Base-by-base conservation (phyloP, 78 protist genomes). In the slime mould (Dictyostelium discoideum) region DNA sequence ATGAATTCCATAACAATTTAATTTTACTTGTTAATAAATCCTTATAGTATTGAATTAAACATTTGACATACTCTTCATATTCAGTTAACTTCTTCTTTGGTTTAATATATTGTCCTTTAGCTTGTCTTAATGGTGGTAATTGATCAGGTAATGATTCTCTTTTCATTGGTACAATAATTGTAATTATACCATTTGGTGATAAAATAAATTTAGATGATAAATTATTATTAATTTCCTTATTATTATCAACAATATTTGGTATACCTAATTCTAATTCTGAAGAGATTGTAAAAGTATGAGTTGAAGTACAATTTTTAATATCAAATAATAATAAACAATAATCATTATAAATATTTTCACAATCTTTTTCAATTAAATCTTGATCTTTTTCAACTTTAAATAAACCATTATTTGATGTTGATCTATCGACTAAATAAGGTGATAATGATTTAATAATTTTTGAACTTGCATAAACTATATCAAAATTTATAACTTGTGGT, bases 91-190 rank as follows among this genome's bases (percentile, higher is more conserved):
- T 93, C 73, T 85, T 87, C 42, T 86, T 93, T 60, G 96, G 96
- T 93, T 93, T 93, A 26, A 93, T 85, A 26, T 93, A 93, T 77
- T 93, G 96, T 44, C 96, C 96, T 63, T 79, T 93, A 0, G 96
- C 77, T 65, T 74, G 85, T 80, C 96, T 67, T 10, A 93, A 29
- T 44, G 60, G 73, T n/a, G 96, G 96, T 46, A 93, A n/a, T 39
- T 24, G 22, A 46, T 93, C 96, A 7, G 95, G 95, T 57, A 90
- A 90, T 82, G 88, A 24, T 82, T 90, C 95, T 73, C 88, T 90
- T 37, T 82, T 90, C 88, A 90, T 73, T 80, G 95, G 95, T 39
- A 82, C 85, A 10, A 57, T 37, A 13, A 90, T 79, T 22, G 74
- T 90, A 11, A 90, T 90, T 20, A 39, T 73, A n/a, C 87, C 84